Conservation (phyloP, 1,139 yeast genomes). For the Candida glucosophila region DNA sequence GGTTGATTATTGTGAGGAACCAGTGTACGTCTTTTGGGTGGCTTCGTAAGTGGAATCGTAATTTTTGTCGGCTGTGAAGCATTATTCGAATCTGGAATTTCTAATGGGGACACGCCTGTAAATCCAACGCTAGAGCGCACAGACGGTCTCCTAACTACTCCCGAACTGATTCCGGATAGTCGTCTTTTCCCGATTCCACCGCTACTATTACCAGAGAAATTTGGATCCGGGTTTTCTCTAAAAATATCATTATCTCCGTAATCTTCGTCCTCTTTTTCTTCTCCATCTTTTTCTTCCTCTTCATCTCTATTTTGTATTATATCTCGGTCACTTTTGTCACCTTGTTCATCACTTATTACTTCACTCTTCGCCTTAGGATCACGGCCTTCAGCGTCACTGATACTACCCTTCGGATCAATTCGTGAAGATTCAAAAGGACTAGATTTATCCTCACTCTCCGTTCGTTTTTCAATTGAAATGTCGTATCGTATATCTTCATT, state of each 20-base stretch:
- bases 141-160: constrained; percentile 19
- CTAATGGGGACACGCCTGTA: constrained; percentile 5
- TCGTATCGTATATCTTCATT: no score
- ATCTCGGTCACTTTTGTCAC: neutral
- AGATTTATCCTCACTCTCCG: neutral
- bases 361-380: neutral
- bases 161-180: constrained; percentile 27
- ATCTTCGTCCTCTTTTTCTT: constrained; percentile 15
- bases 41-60: constrained; percentile 27
- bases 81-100: constrained; percentile 4
- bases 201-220: constrained; percentile 13
- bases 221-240: no score
- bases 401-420: neutral
- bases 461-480: neutral
- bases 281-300: constrained; percentile 15
- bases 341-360: no score
- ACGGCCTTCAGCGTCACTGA: no score
- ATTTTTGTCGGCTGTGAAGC: constrained; percentile 21
- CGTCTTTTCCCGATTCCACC: constrained; percentile 28
- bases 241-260: constrained; percentile 26
- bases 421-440: neutral
- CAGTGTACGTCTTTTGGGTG: constrained; percentile 23
- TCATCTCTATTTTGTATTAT: constrained; percentile 12
- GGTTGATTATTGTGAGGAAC: constrained; percentile 10
- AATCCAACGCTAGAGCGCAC: constrained; percentile 13